Evolutionary conservation across 306 rosid genomes (phyloP).

Genomic region (Cicer chorassanicum): DNA sequence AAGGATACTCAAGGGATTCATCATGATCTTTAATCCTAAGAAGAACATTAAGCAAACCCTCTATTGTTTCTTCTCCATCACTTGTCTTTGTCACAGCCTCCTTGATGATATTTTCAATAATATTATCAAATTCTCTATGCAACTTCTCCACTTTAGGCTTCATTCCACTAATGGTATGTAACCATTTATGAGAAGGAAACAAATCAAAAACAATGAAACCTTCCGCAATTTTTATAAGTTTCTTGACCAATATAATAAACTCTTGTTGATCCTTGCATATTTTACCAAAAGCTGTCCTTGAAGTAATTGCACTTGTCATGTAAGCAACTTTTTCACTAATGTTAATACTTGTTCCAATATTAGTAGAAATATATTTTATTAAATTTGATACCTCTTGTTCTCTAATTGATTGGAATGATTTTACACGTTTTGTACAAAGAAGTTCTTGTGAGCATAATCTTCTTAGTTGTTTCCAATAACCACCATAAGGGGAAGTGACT

Average conservation of each 20-base stretch:
- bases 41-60: slow-evolving; percentile 32
- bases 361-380: not conserved
- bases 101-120: slow-evolving; percentile 42
- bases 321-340: slow-evolving; percentile 24
- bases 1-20: slow-evolving; percentile 34
- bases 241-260: not conserved
- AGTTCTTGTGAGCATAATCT: slow-evolving; percentile 44
- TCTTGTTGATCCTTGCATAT: slow-evolving; percentile 34
- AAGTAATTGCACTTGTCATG: slow-evolving; percentile 31
- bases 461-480: slow-evolving; percentile 47
- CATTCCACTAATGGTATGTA: slow-evolving; percentile 34
- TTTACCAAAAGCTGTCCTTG: slow-evolving; percentile 45
- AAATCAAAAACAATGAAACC: slow-evolving; percentile 30
- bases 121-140: slow-evolving; percentile 14
- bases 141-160: slow-evolving; percentile 19
- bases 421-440: slow-evolving; percentile 43
- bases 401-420: slow-evolving; percentile 42
- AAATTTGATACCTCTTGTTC: slow-evolving; percentile 40
- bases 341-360: slow-evolving; percentile 33
- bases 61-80: slow-evolving; percentile 12
- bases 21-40: slow-evolving; percentile 33
- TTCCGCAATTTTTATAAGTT: not conserved
- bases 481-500: slow-evolving; percentile 34
- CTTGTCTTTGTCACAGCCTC: not conserved
- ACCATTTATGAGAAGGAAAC: slow-evolving; percentile 44